A percentile compares a stretch with the other conserved stretches of the same genome.
Evolutionary conservation across 768 basidiomycete species (phyloP).

Genomic region (Naganishia randhawae): DNA sequence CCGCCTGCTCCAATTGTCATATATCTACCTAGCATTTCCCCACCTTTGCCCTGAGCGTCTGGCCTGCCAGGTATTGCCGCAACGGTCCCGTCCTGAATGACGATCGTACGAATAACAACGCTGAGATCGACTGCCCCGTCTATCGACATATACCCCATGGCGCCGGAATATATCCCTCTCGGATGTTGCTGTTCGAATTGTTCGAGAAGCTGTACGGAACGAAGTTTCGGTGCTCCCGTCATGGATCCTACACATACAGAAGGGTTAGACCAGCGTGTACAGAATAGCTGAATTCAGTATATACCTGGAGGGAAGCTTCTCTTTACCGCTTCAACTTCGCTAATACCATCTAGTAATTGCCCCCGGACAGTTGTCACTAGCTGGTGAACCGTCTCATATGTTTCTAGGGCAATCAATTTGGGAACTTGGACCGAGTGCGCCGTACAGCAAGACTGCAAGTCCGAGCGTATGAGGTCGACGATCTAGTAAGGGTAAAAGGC

Average conservation of each 20-base stretch:
- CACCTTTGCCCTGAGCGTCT: background rate
- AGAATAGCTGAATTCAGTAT: conserved; percentile 25
- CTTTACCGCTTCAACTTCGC: conserved; percentile 71
- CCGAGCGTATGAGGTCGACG: conserved; percentile 90
- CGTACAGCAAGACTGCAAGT: conserved; percentile 71
- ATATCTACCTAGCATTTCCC: conserved; percentile 35
- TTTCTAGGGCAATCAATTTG: conserved; percentile 82
- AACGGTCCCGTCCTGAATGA: conserved; percentile 44
- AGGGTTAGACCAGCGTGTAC: background rate
- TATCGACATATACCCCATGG: conserved; percentile 86
- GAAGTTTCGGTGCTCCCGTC: conserved; percentile 95
- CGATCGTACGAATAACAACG: conserved; percentile 88
- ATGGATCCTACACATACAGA: conserved; percentile 68
- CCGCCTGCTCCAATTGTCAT: conserved; percentile 78
- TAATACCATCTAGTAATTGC: conserved; percentile 53
- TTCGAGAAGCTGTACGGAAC: conserved; percentile 84
- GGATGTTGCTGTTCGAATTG: conserved; percentile 62
- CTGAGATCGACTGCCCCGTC: conserved; percentile 88
- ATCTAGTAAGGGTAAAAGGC: conserved; percentile 55
- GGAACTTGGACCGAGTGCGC: conserved; percentile 76
- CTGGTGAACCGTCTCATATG: conserved; percentile 91
- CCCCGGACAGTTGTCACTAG: conserved; percentile 92
- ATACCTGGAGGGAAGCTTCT: conserved; percentile 80
- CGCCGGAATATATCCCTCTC: conserved; percentile 75
- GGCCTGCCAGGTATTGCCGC: background rate